Evolutionary conservation across 306 rosid species (phyloP).

Genomic region (Delonix regia): DNA sequence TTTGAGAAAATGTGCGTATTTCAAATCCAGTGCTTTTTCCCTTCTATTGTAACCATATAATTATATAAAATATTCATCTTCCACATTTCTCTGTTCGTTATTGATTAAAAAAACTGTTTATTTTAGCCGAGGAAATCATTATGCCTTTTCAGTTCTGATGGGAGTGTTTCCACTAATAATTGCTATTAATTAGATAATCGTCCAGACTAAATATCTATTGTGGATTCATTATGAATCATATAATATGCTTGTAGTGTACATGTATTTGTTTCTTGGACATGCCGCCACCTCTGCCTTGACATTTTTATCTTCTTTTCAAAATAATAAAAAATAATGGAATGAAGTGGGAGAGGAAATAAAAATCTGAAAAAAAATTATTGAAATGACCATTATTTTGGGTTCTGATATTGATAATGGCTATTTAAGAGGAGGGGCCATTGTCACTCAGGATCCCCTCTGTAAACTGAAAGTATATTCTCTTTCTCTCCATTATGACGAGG

Average conservation of each 20-base stretch:
- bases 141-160: background rate
- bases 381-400: background rate
- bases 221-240: no score
- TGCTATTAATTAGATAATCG: background rate
- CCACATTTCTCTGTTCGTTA: background rate
- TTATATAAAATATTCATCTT: no score
- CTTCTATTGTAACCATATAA: background rate
- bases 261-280: background rate
- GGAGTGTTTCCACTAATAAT: background rate
- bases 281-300: background rate
- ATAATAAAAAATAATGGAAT: background rate
- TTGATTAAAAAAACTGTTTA: background rate
- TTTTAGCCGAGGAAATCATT: background rate
- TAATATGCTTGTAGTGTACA: background rate
- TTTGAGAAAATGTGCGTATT: slow-evolving; percentile 82
- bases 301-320: background rate
- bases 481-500: background rate
- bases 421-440: background rate
- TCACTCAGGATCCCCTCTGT: background rate
- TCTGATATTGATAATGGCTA: background rate
- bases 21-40: slow-evolving; percentile 13
- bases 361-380: no score
- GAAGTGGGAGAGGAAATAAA: background rate
- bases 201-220: background rate
- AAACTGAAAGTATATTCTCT: background rate